Evolutionary conservation across 805 yeast species (phyloP), one percentile per base, ranked within the genome.

Genomic region (Lipomyces lipofer): DNA sequence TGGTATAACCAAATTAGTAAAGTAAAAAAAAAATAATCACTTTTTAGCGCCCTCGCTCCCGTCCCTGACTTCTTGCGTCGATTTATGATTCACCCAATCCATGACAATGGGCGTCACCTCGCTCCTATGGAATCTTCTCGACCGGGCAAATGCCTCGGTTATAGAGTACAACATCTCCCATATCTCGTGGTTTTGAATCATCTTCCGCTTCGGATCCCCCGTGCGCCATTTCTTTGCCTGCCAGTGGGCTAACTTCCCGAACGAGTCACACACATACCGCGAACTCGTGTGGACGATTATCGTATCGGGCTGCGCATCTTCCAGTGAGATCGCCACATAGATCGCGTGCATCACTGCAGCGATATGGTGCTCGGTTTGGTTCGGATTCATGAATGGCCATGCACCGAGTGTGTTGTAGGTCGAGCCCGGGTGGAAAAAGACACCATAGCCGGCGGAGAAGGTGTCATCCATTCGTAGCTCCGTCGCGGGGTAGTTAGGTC

Each of bases 231-330:
- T 47, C 39, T 3, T 22, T n/a, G n/a, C n/a, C n/a, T n/a, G n/a
- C n/a, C n/a, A n/a, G n/a, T n/a, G n/a, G n/a, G n/a, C 25, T 46
- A 53, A 21, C 19, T 39, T 43, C 15, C 29, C 27, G 32, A 40
- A 54, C 19, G 44, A 15, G 17, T 30, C 27, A 25, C 35, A 30
- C 7, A 52, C 21, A 17, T 33, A 27, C 13, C 19, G 24, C 27
- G 52, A 51, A 6, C 29, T 46, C 21, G 60, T 43, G 49, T 56
- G 48, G 6, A 56, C 30, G 3, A 48, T 49, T 6, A 49, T 21
- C 13, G 28, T n/a, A 15, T 52, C 35, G 8, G 42, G 36, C 15
- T 28, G 42, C 29, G 17, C 9, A 19, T 35, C 48, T 12, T 49
- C n/a, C 28, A 44, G n/a, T 2, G 30, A 8, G 17, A 35, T 29